phyloP scores from a whole-genome alignment of 768 basidiomycete species.

The Mycena olivaceomarginata region DNA sequence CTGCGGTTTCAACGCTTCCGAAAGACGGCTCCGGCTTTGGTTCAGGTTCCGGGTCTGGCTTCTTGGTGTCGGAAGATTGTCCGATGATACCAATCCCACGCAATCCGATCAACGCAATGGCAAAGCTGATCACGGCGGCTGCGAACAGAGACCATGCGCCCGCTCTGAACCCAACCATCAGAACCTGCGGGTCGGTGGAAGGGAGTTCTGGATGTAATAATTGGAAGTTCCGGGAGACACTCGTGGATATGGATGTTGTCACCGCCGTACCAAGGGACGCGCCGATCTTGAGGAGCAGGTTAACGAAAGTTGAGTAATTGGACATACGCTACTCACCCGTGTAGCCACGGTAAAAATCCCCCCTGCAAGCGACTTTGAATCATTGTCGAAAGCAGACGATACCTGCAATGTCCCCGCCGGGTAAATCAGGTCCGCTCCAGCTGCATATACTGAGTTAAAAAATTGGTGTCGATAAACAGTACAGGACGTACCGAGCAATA shows the following conservation, averaged over 20 bases:
- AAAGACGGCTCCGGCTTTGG: neutral
- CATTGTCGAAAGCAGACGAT: conserved; percentile 49
- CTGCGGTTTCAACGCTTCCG: neutral
- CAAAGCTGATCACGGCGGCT: conserved; percentile 27
- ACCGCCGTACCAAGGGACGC: conserved; percentile 21
- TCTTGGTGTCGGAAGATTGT: neutral
- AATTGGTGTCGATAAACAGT: neutral
- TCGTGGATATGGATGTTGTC: conserved; percentile 3
- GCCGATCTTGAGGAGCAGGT: conserved; percentile 9
- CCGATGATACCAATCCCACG: conserved; percentile 41
- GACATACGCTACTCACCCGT: conserved; percentile 37
- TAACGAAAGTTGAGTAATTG: neutral
- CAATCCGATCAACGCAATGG: conserved; percentile 34
- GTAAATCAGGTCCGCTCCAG: conserved; percentile 52
- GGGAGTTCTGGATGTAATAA: neutral
- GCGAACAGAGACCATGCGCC: conserved; percentile 10
- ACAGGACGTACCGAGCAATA: conserved; percentile 1
- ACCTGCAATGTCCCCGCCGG: conserved; percentile 54
- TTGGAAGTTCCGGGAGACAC: conserved; percentile 2
- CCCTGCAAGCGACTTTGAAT: conserved; percentile 56
- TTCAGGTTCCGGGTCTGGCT: neutral
- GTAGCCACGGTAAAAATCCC: conserved; percentile 57
- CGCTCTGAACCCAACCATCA: conserved; percentile 26
- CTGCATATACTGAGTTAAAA: conserved; percentile 12
- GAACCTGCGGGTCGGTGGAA: neutral